A percentile compares a stretch with the other conserved stretches of the same genome.
Evolutionary conservation across 495 filamentous ascomycete species (phyloP).

Genomic region (Chaetomium cochliodes): DNA sequence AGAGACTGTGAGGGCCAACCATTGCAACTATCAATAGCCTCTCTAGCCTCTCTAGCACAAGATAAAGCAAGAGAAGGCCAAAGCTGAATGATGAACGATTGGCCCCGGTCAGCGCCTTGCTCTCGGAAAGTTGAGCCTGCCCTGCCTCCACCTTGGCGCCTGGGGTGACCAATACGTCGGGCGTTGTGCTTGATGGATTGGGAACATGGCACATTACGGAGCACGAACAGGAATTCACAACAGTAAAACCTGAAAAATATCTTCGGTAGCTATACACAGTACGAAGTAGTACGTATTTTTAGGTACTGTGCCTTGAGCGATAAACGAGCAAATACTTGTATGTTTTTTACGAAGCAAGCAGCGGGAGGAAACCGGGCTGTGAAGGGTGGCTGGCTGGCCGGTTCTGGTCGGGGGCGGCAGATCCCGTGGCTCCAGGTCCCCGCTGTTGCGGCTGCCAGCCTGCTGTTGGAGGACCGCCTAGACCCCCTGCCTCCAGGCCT

Average conservation of each 20-base stretch:
- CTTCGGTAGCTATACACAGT: too few species aligned
- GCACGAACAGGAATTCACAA: neutral
- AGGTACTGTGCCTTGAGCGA: too few species aligned
- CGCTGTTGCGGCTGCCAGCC: neutral
- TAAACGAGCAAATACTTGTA: too few species aligned
- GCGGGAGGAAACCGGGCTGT: neutral
- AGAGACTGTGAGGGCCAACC: neutral
- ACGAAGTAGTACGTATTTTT: too few species aligned
- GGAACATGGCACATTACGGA: neutral
- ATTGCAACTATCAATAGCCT: neutral
- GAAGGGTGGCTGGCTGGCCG: neutral
- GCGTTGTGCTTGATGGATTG: neutral
- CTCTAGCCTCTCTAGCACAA: neutral
- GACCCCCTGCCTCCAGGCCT: neutral
- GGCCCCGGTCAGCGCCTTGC: neutral
- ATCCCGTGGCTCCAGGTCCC: conserved; percentile 20
- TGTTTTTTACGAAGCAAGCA: neutral
- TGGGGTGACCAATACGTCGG: neutral
- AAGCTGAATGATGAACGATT: neutral
- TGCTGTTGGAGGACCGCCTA: neutral
- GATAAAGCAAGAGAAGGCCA: neutral
- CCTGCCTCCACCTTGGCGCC: neutral
- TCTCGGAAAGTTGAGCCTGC: neutral
- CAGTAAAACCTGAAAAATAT: neutral
- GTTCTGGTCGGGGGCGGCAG: neutral